These are phyloP conservation scores for Ophiostoma piceae DNA, from an alignment of 2,329 filamentous ascomycete species.

Conservation along the genomic window DNA sequence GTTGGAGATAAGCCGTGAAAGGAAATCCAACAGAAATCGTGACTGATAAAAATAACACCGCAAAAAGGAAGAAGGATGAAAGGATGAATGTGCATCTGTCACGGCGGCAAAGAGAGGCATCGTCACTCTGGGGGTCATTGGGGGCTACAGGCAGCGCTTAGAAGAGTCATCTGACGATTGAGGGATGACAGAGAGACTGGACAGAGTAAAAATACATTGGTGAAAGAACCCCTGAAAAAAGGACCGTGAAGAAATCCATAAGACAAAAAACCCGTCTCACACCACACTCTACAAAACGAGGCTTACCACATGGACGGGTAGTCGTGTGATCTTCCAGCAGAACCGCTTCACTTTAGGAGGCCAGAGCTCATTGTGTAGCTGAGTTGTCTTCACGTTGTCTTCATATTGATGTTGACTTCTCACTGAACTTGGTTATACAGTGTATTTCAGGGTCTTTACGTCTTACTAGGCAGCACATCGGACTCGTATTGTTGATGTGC, in stretches of 20 bases:
- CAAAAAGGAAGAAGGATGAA: too few species aligned
- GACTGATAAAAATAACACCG: background rate
- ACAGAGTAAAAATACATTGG: too few species aligned
- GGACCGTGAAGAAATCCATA: too few species aligned
- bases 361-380: background rate
- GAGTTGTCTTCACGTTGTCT: constrained; percentile 3
- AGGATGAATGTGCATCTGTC: too few species aligned
- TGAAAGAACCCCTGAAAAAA: background rate
- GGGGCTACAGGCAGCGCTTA: background rate
- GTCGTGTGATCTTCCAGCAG: background rate
- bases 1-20: too few species aligned
- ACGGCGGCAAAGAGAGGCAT: background rate
- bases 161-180: background rate
- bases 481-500: background rate
- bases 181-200: too few species aligned
- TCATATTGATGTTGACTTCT: background rate
- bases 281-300: background rate
- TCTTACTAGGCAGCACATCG: too few species aligned
- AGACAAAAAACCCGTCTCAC: background rate
- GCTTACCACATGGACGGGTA: background rate
- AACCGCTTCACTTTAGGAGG: background rate
- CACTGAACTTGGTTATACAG: too few species aligned
- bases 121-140: background rate
- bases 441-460: too few species aligned
- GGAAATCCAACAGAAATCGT: background rate